Evolutionary conservation across 2,329 filamentous ascomycete species (phyloP).

Genomic region (Colletotrichum orbiculare): DNA sequence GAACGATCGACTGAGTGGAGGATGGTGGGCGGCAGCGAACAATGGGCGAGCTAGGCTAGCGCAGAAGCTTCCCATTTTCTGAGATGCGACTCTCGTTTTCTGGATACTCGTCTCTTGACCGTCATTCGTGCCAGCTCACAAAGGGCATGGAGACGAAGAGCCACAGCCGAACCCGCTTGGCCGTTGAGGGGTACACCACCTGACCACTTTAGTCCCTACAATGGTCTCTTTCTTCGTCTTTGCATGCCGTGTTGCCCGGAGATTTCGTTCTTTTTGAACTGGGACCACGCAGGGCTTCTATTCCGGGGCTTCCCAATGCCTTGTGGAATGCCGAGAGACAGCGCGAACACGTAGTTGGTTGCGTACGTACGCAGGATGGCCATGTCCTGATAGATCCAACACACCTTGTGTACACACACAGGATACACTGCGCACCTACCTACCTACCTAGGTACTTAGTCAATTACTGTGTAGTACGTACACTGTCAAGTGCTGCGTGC

Average conservation of each 20-base stretch:
- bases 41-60: conserved; percentile 1
- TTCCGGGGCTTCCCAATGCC: conserved; percentile 1
- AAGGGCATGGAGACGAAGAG: neutral
- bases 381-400: too few species aligned
- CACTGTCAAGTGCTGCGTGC: too few species aligned
- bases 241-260: conserved; percentile 3
- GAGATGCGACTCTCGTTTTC: neutral
- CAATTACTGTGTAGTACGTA: too few species aligned
- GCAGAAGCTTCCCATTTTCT: neutral
- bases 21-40: conserved; percentile 1
- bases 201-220: conserved; percentile 23
- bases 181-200: conserved; percentile 15
- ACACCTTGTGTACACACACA: too few species aligned
- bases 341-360: too few species aligned
- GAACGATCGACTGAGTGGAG: conserved; percentile 17
- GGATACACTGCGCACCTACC: too few species aligned
- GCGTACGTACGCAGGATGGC: too few species aligned
- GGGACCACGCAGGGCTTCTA: conserved; percentile 19
- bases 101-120: neutral
- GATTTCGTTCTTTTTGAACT: neutral
- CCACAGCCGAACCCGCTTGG: conserved; percentile 15
- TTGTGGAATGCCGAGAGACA: too few species aligned
- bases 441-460: too few species aligned
- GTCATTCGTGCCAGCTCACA: conserved; percentile 3
- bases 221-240: conserved; percentile 18